Conservation (phyloP, 2,329 filamentous ascomycete genomes). For the Pseudocercospora ulei region DNA sequence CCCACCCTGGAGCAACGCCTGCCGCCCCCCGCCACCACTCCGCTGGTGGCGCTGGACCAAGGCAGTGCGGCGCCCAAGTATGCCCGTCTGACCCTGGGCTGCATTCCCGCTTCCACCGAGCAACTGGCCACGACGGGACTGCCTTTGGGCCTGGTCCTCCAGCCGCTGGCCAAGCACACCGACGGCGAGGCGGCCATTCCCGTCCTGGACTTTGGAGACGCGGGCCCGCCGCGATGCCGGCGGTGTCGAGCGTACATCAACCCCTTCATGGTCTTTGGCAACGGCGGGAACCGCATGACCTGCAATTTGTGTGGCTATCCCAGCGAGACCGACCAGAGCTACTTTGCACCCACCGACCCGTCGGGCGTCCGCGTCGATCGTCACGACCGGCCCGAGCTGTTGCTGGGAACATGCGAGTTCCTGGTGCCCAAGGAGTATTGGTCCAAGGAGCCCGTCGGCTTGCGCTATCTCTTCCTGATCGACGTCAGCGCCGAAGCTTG, state of each 20-base stretch:
- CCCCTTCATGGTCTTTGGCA: slow-evolving; percentile 95
- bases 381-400: slow-evolving; percentile 78
- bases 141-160: slow-evolving; percentile 76
- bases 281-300: slow-evolving; percentile 89
- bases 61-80: slow-evolving; percentile 95
- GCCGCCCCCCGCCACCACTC: slow-evolving; percentile 75
- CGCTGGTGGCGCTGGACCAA: slow-evolving; percentile 90
- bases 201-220: slow-evolving; percentile 87
- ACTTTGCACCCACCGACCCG: slow-evolving; percentile 83
- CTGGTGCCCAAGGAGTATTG: slow-evolving; percentile 97
- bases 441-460: slow-evolving; percentile 81
- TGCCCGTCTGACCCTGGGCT: slow-evolving; percentile 83
- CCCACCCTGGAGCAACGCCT: slow-evolving; percentile 92
- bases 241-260: slow-evolving; percentile 96
- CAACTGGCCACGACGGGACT: slow-evolving; percentile 69
- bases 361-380: slow-evolving; percentile 80
- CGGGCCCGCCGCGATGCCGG: slow-evolving; percentile 79
- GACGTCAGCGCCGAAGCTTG: slow-evolving; percentile 87
- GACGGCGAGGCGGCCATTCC: slow-evolving; percentile 79
- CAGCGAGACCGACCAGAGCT: slow-evolving; percentile 84
- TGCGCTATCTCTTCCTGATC: slow-evolving; percentile 83
- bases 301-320: slow-evolving; percentile 98
- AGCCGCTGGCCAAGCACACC: slow-evolving; percentile 75
- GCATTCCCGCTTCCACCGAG: slow-evolving; percentile 74
- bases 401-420: slow-evolving; percentile 87